A percentile compares a stretch with the other conserved stretches of the same genome.
These are phyloP conservation scores for Rhizopus arrhizus DNA, from an alignment of 371 early-diverging fungal species.

Conservation along the genomic window DNA sequence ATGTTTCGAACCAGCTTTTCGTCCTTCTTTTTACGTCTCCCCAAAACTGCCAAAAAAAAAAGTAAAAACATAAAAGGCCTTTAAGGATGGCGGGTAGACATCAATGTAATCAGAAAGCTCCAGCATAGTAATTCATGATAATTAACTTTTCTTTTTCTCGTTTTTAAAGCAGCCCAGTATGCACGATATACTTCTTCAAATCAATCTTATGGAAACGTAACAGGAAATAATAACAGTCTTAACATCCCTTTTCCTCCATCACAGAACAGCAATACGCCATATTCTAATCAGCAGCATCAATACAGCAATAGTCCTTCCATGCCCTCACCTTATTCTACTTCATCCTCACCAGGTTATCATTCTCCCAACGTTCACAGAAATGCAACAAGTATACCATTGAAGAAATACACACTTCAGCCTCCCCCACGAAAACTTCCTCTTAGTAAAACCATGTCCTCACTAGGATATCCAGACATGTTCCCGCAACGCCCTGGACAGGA, in stretches of 20 bases:
- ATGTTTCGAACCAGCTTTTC: background rate
- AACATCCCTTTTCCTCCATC: constrained; percentile 39
- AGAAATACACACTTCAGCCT: constrained; percentile 57
- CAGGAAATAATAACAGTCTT: constrained; percentile 33
- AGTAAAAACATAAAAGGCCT: background rate
- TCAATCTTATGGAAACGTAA: constrained; percentile 29
- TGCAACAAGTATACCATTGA: constrained; percentile 28
- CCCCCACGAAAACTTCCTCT: constrained; percentile 46
- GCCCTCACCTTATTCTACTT: constrained; percentile 51
- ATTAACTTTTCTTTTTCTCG: background rate
- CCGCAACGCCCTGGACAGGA: constrained; percentile 63
- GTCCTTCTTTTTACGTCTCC: background rate
- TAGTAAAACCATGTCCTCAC: constrained; percentile 48
- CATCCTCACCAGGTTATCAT: constrained; percentile 54
- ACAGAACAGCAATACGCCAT: constrained; percentile 23
- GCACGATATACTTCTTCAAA: constrained; percentile 50
- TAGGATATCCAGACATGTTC: constrained; percentile 74
- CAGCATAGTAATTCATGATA: background rate
- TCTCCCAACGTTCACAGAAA: constrained; percentile 38
- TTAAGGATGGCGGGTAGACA: constrained; percentile 32
- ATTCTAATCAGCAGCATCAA: constrained; percentile 28
- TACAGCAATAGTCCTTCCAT: constrained; percentile 36
- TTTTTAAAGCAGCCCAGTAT: constrained; percentile 36
- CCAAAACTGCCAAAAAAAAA: background rate
- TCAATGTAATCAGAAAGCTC: constrained; percentile 26